Base-by-base conservation (phyloP, 2,329 filamentous ascomycete species). In the Botrytis fragariae region DNA sequence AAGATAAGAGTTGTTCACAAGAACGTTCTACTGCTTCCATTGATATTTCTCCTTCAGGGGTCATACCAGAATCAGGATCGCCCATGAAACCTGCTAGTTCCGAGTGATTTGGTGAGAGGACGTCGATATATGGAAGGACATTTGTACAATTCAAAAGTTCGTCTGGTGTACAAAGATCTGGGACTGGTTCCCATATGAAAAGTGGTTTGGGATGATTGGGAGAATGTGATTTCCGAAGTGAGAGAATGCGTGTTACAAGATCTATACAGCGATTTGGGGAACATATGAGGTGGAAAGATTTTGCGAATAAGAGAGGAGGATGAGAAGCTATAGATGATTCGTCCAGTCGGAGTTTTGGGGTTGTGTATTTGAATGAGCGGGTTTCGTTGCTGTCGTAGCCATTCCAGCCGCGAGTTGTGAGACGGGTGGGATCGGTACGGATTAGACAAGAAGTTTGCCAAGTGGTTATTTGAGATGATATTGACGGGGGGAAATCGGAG, bases 141-240 rank as follows among this genome's bases (percentile, higher is more conserved):
- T 91, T 90, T 68, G 89, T 91, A 80, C 87, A 89, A 79, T 90
- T 90, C 18, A 91, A 84, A 42, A 91, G 83, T 80, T 91, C 87
- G 60, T 90, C 89, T 0, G 93, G 90, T 0, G 88, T 91, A 81
- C 95, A 98, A 1, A 93, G 87, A 82, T 98, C 94, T 1, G 96
- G 96, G 1, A 98, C 93, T 0, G 96, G 96, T 81, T 99, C 96
- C 95, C 95, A 99, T 70, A 98, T 89, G 81, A 98, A 93, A 10
- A 94, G 83, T 1, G 95, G 93, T 65, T 88, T 87, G 1, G 84
- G 79, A 0, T 82, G 75, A 22, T 82, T 61, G 72, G 80, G 73
- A 69, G 78, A 69, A 57, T 83, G 75, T 14, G 82, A 82, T 78
- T 86, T 86, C 14, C 88, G 84, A 44, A 90, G 86, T 6, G 85